Conservation (phyloP, 768 basidiomycete genomes). For the Leccinellum albellum region DNA sequence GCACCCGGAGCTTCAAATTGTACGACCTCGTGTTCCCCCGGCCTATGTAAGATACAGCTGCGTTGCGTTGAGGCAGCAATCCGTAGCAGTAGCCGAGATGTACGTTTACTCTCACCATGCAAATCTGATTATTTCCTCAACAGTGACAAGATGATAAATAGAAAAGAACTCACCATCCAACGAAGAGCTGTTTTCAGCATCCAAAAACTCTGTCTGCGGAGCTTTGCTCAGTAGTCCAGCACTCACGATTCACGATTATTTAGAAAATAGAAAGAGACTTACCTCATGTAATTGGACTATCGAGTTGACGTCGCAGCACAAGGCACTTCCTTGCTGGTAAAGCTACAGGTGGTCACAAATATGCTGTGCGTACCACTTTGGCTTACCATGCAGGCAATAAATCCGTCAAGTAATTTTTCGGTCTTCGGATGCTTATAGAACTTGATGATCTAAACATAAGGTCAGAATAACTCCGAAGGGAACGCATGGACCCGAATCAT, state of each 20-base stretch:
- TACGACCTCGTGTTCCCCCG: not conserved
- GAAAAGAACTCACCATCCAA: too few relatives aligned
- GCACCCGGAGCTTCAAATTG: not conserved
- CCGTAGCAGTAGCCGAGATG: not conserved
- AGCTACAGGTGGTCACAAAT: conserved; percentile 41
- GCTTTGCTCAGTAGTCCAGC: not conserved
- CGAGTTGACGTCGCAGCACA: conserved; percentile 23
- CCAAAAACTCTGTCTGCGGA: conserved; percentile 16
- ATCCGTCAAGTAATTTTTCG: conserved; percentile 39
- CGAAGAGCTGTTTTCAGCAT: too few relatives aligned
- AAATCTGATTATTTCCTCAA: not conserved
- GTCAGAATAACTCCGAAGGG: not conserved
- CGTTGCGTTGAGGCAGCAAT: not conserved
- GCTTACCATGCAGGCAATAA: conserved; percentile 39
- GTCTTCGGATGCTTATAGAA: conserved; percentile 46
- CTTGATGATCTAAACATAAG: not conserved
- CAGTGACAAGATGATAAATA: not conserved
- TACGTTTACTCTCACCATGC: not conserved
- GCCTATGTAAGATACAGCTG: not conserved
- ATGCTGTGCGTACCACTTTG: conserved; percentile 31
- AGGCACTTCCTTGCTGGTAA: conserved; percentile 32
- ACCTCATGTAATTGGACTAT: conserved; percentile 38
- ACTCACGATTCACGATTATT: too few relatives aligned
- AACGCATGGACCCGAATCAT: not conserved
- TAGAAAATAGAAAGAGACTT: conserved; percentile 21